phyloP scores from a whole-genome alignment of 352 stramenopile genomes.

The Paralagenidium karlingii region DNA sequence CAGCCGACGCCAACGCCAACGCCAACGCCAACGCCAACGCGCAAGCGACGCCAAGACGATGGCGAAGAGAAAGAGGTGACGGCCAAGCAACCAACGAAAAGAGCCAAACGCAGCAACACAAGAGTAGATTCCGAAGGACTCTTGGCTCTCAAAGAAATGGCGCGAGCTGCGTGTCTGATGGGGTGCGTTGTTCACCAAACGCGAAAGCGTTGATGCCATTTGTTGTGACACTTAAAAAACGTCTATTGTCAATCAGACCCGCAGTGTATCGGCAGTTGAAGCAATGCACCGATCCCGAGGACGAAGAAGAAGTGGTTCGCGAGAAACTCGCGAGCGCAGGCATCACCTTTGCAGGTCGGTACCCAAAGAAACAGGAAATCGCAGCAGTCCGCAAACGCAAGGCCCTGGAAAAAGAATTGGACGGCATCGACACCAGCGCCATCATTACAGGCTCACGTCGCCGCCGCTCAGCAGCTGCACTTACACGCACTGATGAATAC shows the following conservation, averaged over 20 bases:
- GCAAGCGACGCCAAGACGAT: too few relatives aligned
- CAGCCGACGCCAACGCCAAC: constrained; percentile 4
- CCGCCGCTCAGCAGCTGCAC: constrained; percentile 10
- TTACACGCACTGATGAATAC: too few relatives aligned
- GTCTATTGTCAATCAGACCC: constrained; percentile 20
- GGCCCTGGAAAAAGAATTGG: constrained; percentile 51
- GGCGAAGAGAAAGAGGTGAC: too few relatives aligned
- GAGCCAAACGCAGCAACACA: constrained; percentile 5
- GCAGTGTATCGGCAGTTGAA: constrained; percentile 52
- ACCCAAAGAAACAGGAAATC: constrained; percentile 55
- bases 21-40: constrained; percentile 1
- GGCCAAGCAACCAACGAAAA: constrained; percentile 1
- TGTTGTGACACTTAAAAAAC: constrained; percentile 1
- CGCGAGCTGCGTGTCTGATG: constrained; percentile 42
- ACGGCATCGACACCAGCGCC: constrained; percentile 69
- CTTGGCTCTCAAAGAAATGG: constrained; percentile 52
- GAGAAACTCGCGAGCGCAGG: constrained; percentile 27
- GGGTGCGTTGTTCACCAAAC: constrained; percentile 45
- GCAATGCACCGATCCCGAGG: constrained; percentile 15
- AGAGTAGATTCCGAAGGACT: constrained; percentile 25
- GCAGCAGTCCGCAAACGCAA: constrained; percentile 49
- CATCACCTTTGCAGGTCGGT: constrained; percentile 35
- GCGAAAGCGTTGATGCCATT: too few relatives aligned
- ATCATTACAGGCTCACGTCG: constrained; percentile 36
- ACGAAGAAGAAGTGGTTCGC: constrained; percentile 46